phyloP scores from a whole-genome alignment of 2,329 filamentous ascomycete species.

The Sordariomycetes sp. region DNA sequence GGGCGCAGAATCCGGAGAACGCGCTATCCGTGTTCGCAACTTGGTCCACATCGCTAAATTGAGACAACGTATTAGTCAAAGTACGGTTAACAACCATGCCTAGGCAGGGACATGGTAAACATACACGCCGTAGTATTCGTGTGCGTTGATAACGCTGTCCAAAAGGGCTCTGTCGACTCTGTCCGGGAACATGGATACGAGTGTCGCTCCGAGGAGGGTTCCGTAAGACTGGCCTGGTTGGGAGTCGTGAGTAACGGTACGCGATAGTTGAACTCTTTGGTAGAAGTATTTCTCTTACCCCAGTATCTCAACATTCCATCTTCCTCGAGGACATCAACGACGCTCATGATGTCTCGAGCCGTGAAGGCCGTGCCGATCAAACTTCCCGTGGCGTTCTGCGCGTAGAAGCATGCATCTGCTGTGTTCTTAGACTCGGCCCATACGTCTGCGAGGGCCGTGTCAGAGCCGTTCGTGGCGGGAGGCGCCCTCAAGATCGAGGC shows the following conservation, averaged over 20 bases:
- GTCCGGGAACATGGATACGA: slow-evolving; percentile 6
- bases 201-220: slow-evolving; percentile 3
- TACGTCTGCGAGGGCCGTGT: slow-evolving; percentile 5
- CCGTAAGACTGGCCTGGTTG: slow-evolving; percentile 7
- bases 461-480: slow-evolving; percentile 7
- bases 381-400: slow-evolving; percentile 4
- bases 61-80: not conserved
- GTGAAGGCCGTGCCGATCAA: slow-evolving; percentile 6
- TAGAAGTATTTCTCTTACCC: not conserved
- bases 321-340: slow-evolving; percentile 4
- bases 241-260: not conserved
- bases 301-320: slow-evolving; percentile 3
- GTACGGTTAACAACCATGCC: not conserved
- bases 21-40: slow-evolving; percentile 15
- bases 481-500: slow-evolving; percentile 4
- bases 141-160: slow-evolving; percentile 14
- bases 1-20: slow-evolving; percentile 15
- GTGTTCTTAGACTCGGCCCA: slow-evolving; percentile 5
- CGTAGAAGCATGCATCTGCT: not conserved
- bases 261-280: no score
- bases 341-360: slow-evolving; percentile 6
- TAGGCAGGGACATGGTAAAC: not conserved
- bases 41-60: slow-evolving; percentile 14
- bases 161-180: slow-evolving; percentile 5
- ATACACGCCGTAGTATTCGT: slow-evolving; percentile 19